These are phyloP conservation scores for Mortierella sp. DNA, from an alignment of 371 early-diverging fungal species.

Conservation along the genomic window DNA sequence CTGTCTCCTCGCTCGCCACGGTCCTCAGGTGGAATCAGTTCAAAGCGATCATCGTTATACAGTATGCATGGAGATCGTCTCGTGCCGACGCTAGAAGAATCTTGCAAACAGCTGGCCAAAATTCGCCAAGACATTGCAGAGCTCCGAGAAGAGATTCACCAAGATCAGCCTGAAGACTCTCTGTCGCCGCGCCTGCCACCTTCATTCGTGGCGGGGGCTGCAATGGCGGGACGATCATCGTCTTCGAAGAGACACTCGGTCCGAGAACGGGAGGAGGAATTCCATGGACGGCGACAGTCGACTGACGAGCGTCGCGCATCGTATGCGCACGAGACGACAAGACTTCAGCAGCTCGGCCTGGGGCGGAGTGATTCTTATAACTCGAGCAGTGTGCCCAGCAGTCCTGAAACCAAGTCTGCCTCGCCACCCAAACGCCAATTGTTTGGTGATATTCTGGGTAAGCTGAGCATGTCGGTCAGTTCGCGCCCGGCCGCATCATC, in stretches of 20 bases:
- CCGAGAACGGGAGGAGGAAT: slow-evolving; percentile 9
- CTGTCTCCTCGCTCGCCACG: slow-evolving; percentile 28
- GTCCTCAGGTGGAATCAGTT: slow-evolving; percentile 18
- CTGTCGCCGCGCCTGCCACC: too few species aligned
- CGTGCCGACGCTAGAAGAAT: slow-evolving; percentile 38
- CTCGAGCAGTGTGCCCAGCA: slow-evolving; percentile 15
- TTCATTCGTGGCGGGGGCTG: too few species aligned
- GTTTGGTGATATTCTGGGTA: slow-evolving; percentile 27
- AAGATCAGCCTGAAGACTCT: slow-evolving; percentile 14
- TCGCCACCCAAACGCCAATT: slow-evolving; percentile 10
- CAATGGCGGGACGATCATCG: slow-evolving; percentile 1
- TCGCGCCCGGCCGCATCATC: slow-evolving; percentile 8
- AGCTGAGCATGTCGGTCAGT: slow-evolving; percentile 5
- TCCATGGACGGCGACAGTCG: slow-evolving; percentile 16
- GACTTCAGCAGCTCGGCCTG: slow-evolving; percentile 1
- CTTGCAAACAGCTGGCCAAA: slow-evolving; percentile 30
- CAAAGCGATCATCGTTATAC: slow-evolving; percentile 41
- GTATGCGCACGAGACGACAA: slow-evolving; percentile 3
- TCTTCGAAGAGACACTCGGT: background rate
- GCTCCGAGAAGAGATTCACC: slow-evolving; percentile 37
- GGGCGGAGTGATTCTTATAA: slow-evolving; percentile 12
- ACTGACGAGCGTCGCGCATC: too few species aligned
- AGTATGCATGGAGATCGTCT: slow-evolving; percentile 23
- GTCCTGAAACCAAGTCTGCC: slow-evolving; percentile 14
- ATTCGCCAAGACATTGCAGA: slow-evolving; percentile 43